Conservation (phyloP, 2,329 filamentous ascomycete genomes). For the Teratosphaeria zuluensis region DNA sequence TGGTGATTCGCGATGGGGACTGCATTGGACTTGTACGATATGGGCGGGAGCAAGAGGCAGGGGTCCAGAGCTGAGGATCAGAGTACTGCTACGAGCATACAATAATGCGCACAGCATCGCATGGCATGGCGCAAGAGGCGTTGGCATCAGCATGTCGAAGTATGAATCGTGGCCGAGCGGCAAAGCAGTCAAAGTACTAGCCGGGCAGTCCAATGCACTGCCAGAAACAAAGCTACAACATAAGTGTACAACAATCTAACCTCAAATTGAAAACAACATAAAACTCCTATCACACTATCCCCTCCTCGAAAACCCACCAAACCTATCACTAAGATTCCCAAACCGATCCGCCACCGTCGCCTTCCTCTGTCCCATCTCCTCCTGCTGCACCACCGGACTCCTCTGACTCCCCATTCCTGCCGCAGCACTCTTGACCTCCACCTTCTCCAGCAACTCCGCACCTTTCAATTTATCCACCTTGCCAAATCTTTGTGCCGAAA, state of each 20-base stretch:
- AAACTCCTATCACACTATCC: background rate
- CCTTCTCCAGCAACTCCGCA: constrained; percentile 82
- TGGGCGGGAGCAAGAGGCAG: background rate
- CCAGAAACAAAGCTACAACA: background rate
- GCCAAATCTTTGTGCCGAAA: constrained; percentile 85
- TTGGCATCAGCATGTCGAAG: background rate
- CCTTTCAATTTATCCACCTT: constrained; percentile 87
- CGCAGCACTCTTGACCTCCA: constrained; percentile 11
- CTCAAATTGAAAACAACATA: background rate
- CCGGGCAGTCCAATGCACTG: background rate
- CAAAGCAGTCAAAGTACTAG: background rate
- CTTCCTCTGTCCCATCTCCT: constrained; percentile 3
- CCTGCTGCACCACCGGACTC: background rate
- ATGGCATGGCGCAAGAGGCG: background rate
- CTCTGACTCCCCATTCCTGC: constrained; percentile 1
- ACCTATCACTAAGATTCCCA: constrained; percentile 8
- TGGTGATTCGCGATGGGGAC: background rate
- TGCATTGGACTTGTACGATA: background rate
- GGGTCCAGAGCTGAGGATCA: background rate
- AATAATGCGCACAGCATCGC: background rate
- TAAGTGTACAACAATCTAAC: background rate
- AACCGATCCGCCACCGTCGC: constrained; percentile 1
- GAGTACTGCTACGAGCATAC: background rate
- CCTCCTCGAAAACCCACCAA: constrained; percentile 7
- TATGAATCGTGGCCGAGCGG: background rate